Base-by-base conservation (phyloP, 345 rosid genomes). In the Linum tenue region DNA sequence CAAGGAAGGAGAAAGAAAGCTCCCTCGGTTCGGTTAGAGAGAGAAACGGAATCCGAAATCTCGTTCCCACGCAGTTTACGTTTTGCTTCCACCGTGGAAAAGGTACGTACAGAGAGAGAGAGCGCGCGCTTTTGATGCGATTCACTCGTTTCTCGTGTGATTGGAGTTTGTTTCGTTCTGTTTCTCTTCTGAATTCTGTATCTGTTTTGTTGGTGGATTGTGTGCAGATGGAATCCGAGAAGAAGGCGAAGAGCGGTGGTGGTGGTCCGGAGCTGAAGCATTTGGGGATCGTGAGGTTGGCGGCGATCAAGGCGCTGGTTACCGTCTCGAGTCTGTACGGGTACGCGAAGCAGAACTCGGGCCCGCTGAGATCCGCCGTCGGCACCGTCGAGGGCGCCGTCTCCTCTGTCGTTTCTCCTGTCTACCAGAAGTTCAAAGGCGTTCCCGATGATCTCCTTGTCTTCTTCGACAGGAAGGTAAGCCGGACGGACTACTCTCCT, bases 381-480 rank as follows among this genome's bases (percentile, higher is more conserved):
- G 83, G 74, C 1, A 83, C 81, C 8, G 94, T 88, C 0, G 98
- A 90, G 74, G 79, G 81, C 0, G 81, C 89, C 12, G 94, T 90
- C 36, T 73, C 84, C 37, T 12, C 94, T 69, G 80, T 85, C 58
- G 77, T 88, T 5, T 69, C 79, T 2, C 98, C 98, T 3, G 90
- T 92, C 39, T 87, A 74, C 70, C 64, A 77, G 38, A 88, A 82
- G 67, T 64, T 85, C 64, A 86, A 82, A 59, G 80, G 69, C 71
- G 77, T 84, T n/a, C 97, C 98, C 4, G 86, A 75, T 58, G 67
- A 79, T 77, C 72, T 90, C 63, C 98, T 92, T 16, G 67, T 78
- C 38, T 87, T 82, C 72, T 73, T 84, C 35, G 98, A 92, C 70
- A 59, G 76, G 55, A 90, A 92, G 98, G 98, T 90, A 75, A 43